Evolutionary conservation across 2,329 filamentous ascomycete genomes (phyloP), one percentile per base, ranked within the genome.

Genomic region (Fusarium dlaminii): DNA sequence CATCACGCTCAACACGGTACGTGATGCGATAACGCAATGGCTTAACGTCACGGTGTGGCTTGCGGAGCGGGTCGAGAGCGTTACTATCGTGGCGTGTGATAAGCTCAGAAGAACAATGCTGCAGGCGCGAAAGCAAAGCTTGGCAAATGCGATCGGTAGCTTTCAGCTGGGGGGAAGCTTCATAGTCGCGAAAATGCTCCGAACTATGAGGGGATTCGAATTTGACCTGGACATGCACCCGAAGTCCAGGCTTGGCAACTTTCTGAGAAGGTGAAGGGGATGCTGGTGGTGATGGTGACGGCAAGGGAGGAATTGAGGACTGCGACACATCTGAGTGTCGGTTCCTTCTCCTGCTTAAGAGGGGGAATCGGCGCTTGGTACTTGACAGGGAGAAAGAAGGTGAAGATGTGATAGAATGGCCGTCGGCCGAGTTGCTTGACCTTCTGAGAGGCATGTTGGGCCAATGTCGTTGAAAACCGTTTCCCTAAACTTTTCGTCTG

Each of bases 101-200:
- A 64, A 89, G 82, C 77, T 89, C 87, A 45, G 85, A 79, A 66
- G 84, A 85, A 81, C 86, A 87, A 76, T 88, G 86, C 72, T 87
- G 83, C 49, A 89, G 82, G 43, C 86, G 86, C 34, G 84, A 83
- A 18, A 89, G 76, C n/a, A 89, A 78, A 5, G 83, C 86, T 42
- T 85, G 82, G 74, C 85, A 87, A 51, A 89, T 77, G n/a, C 83
- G 81, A 64, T 86, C 84, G 45, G 84, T 84, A 54, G 84, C 82
- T 22, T 81, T 78, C 52, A 89, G 83, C 39, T 75, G 77, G 7
- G 82, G 76, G 4, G 87, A 89, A 66, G 84, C 83, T 62, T 82
- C 82, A 75, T 89, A 89, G 66, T 82, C 83, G 55, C 84, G 83
- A 55, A 76, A 81, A 77, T 87, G 86, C 30, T 83, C 81, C 57